Evolutionary conservation across 257 asterid species (phyloP).

Genomic region (Salvia rosmarinus): DNA sequence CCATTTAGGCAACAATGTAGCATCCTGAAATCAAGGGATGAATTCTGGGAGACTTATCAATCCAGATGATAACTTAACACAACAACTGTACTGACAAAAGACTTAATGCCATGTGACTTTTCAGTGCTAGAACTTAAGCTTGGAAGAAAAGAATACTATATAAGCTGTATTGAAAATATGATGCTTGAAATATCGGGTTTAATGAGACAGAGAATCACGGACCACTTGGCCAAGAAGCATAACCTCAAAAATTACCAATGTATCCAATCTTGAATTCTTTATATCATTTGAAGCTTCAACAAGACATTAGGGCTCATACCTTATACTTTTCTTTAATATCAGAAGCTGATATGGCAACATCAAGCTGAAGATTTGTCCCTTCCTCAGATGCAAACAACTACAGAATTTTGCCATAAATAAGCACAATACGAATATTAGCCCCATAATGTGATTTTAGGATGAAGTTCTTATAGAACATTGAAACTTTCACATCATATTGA

Average conservation of each 20-base stretch:
- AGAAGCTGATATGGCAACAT: slow-evolving; percentile 55
- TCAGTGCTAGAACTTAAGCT: too few relatives aligned
- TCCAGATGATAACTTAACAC: background rate
- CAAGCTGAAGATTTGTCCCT: slow-evolving; percentile 52
- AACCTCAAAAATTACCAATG: slow-evolving; percentile 13
- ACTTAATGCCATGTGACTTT: slow-evolving; percentile 13
- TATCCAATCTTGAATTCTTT: slow-evolving; percentile 14
- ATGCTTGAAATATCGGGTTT: background rate
- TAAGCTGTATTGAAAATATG: background rate
- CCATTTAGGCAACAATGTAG: slow-evolving; percentile 77
- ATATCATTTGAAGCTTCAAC: slow-evolving; percentile 14
- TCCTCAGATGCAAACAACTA: slow-evolving; percentile 55
- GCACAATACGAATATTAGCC: slow-evolving; percentile 9
- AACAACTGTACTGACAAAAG: background rate
- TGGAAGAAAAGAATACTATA: background rate
- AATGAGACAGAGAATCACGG: background rate
- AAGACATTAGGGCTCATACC: slow-evolving; percentile 45
- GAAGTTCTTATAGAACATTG: slow-evolving; percentile 12
- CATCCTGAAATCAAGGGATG: slow-evolving; percentile 60
- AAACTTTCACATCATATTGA: slow-evolving; percentile 17
- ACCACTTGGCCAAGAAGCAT: too few relatives aligned
- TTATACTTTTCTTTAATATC: slow-evolving; percentile 71
- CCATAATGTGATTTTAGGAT: slow-evolving; percentile 15
- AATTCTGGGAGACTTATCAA: background rate
- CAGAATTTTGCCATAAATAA: slow-evolving; percentile 23